Evolutionary conservation across 176 grass and related monocot species (phyloP), one percentile per base, ranked within the genome.

Genomic region (Typha latifolia): DNA sequence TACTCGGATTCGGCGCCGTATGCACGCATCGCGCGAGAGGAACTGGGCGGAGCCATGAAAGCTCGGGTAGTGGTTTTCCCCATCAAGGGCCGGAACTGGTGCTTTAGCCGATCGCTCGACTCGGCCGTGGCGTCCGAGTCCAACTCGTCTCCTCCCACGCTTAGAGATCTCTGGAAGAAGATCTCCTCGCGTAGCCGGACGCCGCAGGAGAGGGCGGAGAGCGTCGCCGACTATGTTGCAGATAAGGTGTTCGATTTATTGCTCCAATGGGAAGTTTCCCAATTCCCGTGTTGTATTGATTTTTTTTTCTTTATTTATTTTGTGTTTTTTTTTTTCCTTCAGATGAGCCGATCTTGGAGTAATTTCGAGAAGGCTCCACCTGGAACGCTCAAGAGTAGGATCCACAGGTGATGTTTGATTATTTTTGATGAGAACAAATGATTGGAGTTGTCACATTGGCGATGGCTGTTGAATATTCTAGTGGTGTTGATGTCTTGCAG

Each of bases 271-370:
- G 18, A 23, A 69, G 12, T 55, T 75, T 23, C 29, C 10, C 12
- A 27, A 16, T 66, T 72, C 5, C 1, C n/a, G 7, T 15, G 16
- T 66, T n/a, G 0, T 64, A 18, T 14, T 22, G 1, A 19, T 12
- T 34, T 14, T 32, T 31, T 15, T 12, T 21, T 74, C 14, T 12
- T 1, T 24, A 16, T 75, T 75, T 53, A 12, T 23, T 27, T 66
- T 5, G 4, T 56, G 49, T 56, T 61, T 77, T 26, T 26, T 26
- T 26, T 0, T 69, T 61, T 49, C 18, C n/a, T 51, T 78, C 22
- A 91, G 91, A 93, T 93, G 89, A 97, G 86, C 61, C 61, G 72
- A n/a, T 83, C 83, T 52, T 97, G 94, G 94, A 78, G 75, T 32
- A 79, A 78, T 21, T 82, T 97, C 49, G 94, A 87, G 79, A 97